These are phyloP conservation scores for Krasilnikovozyma curviuscula DNA, from an alignment of 768 basidiomycete species.

Conservation along the genomic window DNA sequence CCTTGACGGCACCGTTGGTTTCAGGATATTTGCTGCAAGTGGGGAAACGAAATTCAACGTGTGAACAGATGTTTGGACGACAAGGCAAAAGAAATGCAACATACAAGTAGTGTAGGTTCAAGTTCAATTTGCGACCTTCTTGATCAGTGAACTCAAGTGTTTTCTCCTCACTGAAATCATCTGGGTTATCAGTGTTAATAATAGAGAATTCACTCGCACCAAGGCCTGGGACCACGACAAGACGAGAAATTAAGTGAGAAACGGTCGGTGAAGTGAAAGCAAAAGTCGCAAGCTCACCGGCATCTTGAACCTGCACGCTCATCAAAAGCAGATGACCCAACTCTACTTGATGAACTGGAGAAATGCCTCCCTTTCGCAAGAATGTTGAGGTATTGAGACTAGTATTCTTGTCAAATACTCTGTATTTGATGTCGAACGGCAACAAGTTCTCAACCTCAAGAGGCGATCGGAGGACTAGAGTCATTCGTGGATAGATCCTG, in stretches of 20 bases:
- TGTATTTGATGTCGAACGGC: conserved; percentile 82
- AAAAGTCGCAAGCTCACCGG: conserved; percentile 34
- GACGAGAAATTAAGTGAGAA: conserved; percentile 1
- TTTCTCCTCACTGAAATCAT: conserved; percentile 68
- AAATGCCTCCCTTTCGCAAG: conserved; percentile 74
- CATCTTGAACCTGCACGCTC: conserved; percentile 73
- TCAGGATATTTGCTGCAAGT: conserved; percentile 39
- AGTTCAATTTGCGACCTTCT: conserved; percentile 51
- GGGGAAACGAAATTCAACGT: conserved; percentile 28
- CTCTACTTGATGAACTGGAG: conserved; percentile 92
- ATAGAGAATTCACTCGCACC: conserved; percentile 92
- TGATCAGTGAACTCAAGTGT: conserved; percentile 52
- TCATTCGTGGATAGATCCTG: conserved; percentile 70
- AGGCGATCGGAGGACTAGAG: conserved; percentile 71
- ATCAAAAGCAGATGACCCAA: conserved; percentile 71
- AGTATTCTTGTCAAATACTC: conserved; percentile 90
- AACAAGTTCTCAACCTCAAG: conserved; percentile 88
- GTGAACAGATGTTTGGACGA: conserved; percentile 16
- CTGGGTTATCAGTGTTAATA: conserved; percentile 80
- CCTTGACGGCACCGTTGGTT: conserved; percentile 86
- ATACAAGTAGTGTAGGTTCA: conserved; percentile 78
- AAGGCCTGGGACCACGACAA: conserved; percentile 40
- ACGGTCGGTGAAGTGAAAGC: background rate
- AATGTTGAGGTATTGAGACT: conserved; percentile 90
- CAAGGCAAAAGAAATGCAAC: conserved; percentile 20